Base-by-base conservation (phyloP, 257 asterid genomes). In the Agastache rugosa region DNA sequence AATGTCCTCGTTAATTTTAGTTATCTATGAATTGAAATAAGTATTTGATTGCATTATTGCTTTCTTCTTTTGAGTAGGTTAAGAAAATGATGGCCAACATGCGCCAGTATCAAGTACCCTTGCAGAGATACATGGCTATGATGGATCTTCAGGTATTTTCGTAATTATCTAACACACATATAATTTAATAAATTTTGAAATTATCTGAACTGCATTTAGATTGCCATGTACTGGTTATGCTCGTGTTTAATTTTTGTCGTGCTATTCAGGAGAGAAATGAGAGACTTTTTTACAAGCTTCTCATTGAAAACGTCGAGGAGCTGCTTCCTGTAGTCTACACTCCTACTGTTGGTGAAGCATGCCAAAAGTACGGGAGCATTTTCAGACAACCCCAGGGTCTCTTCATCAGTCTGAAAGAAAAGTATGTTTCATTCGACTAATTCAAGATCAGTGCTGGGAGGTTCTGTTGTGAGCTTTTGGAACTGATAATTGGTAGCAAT, bases 311-410 rank as follows among this genome's bases (percentile, higher is more conserved):
- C 65, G 99, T 95, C 35, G 98, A 95, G 89, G 99, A 95, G 86
- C 82, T 95, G 77, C 98, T 95, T 35, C 99, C 99, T 3, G 90
- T 95, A 72, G 96, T 95, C 78, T 95, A 95, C 81, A 95, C 99
- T 79, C 99, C 99, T n/a, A 95, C 98, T 45, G 99, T 95, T 4
- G 99, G 99, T 3, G 96, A 95, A 89, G 99, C 98, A 5, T 95
- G 99, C 84, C 99, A 95, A 79, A 95, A 95, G 77, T 92, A 95
- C n/a, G 98, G 99, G 71, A 87, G 90, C 77, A 95, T 95, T 72
- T 92, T 95, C 85, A 84, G 99, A 68, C 98, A 87, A 34, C 99
- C 99, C 59, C 99, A 95, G 85, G 99, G 99, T 70, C 97, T 95
- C 70, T 95, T 89, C 84, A 95, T 93, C 86, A 95, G 99, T 79